Percentiles rank a stretch among this genome's conserved stretches.
These are phyloP conservation scores for Cryptococcus sp. DNA, from an alignment of 1,284 basidiomycete species.

Conservation along the genomic window DNA sequence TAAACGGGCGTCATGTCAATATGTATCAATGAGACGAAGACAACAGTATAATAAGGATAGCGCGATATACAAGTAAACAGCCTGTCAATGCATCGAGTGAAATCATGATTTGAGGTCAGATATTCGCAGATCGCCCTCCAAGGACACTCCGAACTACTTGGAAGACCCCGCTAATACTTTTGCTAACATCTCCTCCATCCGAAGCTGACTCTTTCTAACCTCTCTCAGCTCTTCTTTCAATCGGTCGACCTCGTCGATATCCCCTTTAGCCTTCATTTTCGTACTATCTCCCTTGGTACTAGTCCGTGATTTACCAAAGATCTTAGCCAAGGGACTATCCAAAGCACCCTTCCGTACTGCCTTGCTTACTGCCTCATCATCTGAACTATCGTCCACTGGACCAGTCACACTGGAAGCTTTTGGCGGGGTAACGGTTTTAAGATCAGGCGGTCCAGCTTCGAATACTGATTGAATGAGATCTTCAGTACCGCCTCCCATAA, in stretches of 20 bases:
- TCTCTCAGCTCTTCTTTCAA: slow-evolving; percentile 27
- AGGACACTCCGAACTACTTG: not conserved
- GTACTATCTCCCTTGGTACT: not conserved
- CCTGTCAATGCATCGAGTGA: not conserved
- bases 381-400: not conserved
- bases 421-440: slow-evolving; percentile 13
- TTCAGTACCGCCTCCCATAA: slow-evolving; percentile 39
- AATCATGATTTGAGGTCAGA: not conserved
- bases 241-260: slow-evolving; percentile 12
- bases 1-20: no score
- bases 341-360: not conserved
- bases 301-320: slow-evolving; percentile 5
- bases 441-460: slow-evolving; percentile 29
- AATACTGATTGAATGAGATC: slow-evolving; percentile 41
- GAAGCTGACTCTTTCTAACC: slow-evolving; percentile 28
- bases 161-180: slow-evolving; percentile 18
- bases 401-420: slow-evolving; percentile 7
- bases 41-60: not conserved
- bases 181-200: slow-evolving; percentile 37
- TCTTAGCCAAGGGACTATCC: slow-evolving; percentile 9
- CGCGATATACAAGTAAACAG: not conserved
- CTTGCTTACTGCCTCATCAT: not conserved
- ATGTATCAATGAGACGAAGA: no score
- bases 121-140: not conserved
- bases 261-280: not conserved